Base-by-base conservation (phyloP, 352 stramenopile species). In the Thraustochytrium sp. region DNA sequence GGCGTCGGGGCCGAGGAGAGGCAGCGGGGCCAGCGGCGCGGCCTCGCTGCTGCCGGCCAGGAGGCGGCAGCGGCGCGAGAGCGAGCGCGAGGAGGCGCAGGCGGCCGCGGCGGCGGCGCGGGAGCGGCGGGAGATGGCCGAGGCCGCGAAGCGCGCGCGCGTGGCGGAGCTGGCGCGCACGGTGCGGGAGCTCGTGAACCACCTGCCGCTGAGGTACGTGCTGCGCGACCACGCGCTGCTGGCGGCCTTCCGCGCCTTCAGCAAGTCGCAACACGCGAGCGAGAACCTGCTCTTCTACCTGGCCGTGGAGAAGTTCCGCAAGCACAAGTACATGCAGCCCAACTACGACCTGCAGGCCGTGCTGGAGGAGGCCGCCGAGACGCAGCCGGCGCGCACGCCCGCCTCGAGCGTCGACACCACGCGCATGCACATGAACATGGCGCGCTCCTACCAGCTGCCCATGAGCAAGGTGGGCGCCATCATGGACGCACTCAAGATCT, bases 401-500 rank as follows among this genome's bases (percentile, higher is more conserved):
- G 3, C 36, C 11, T 26, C 40, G 8, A 61, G 23, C 26, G 68
- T 80, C 13, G 68, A 65, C 37, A 23, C n/a, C 8, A 80, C 68
- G n/a, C 46, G 42, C 18, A 80, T 80, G 68, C 68, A 80, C 34
- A 76, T 80, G 23, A 80, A 80, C 31, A 72, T 80, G 68, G 68
- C 68, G 11, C 44, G 68, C 51, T 65, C 31, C 26, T 80, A 37
- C 18, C 42, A 72, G 51, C 42, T 80, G 42, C 68, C 68, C 2
- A 80, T 80, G 68, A 23, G 23, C 13, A 13, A 72, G 8, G 68
- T 80, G 34, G 31, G 49, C 34, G 68, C 40, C 18, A 80, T 80
- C 53, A 72, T 80, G 42, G 68, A 80, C 51, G 68, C 68, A 2
- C 49, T 80, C 36, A 44, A 44, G 1, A 72, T 80, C n/a, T 80